These are phyloP conservation scores for Corrigiola litoralis DNA, from an alignment of 179 eudicot genomes.

Conservation along the genomic window DNA sequence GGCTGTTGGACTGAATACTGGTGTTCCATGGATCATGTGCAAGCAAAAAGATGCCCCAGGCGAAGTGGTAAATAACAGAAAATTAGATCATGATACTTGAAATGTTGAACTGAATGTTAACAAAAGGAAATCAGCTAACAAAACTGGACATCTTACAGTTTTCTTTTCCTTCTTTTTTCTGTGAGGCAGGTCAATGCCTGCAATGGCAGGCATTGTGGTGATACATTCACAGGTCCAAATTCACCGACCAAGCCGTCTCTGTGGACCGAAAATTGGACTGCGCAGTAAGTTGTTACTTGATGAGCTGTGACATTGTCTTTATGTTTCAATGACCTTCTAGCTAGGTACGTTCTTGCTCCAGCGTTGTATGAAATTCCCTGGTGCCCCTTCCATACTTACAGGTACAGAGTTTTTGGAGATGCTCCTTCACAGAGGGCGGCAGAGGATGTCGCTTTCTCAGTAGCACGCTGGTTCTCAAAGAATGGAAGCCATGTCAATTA, in stretches of 20 bases:
- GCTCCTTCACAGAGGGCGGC: constrained; percentile 85
- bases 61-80: constrained; percentile 38
- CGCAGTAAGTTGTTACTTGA: constrained; percentile 59
- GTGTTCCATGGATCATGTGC: constrained; percentile 98
- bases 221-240: constrained; percentile 79
- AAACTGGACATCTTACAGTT: background rate
- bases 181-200: constrained; percentile 77
- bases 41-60: constrained; percentile 80
- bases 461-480: constrained; percentile 74
- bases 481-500: constrained; percentile 80
- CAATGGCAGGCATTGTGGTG: constrained; percentile 95
- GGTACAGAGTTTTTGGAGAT: constrained; percentile 84
- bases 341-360: background rate
- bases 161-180: background rate
- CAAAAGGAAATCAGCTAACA: background rate
- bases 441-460: constrained; percentile 77
- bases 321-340: background rate
- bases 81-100: too few species aligned
- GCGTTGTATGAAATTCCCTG: background rate
- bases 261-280: constrained; percentile 99
- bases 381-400: constrained; percentile 15
- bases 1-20: constrained; percentile 52
- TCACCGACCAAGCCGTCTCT: constrained; percentile 67
- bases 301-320: background rate
- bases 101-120: background rate